These are phyloP conservation scores for Zygoascus tannicola DNA, from an alignment of 805 yeast species.

Conservation along the genomic window DNA sequence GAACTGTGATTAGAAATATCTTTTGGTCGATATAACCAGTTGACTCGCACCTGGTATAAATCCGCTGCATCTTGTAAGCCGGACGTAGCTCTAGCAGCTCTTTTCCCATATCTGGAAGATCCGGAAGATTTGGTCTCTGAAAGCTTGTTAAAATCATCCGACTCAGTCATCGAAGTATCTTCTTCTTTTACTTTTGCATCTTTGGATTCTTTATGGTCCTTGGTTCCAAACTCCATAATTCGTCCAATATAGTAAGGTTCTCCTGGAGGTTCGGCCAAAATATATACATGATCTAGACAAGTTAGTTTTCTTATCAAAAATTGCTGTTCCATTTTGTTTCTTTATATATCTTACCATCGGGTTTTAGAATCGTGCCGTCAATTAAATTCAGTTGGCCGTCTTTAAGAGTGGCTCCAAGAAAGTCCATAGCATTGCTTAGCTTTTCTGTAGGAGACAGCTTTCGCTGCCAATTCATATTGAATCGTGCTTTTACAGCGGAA, in stretches of 20 bases:
- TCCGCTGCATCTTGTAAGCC: slow-evolving; percentile 36
- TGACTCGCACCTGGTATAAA: slow-evolving; percentile 55
- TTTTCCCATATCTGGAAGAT: slow-evolving; percentile 9
- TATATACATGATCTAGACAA: slow-evolving; percentile 55
- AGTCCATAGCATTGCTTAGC: slow-evolving; percentile 26
- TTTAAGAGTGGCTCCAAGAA: slow-evolving; percentile 32
- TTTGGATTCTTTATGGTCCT: slow-evolving; percentile 22
- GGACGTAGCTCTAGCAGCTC: slow-evolving; percentile 10
- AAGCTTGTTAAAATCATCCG: slow-evolving; percentile 2
- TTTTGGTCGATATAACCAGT: slow-evolving; percentile 87
- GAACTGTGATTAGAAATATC: slow-evolving; percentile 60
- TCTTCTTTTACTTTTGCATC: slow-evolving; percentile 8
- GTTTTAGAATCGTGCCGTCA: slow-evolving; percentile 20
- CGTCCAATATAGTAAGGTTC: slow-evolving; percentile 89
- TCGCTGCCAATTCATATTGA: slow-evolving; percentile 26
- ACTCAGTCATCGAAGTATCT: slow-evolving; percentile 16
- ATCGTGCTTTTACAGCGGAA: slow-evolving; percentile 6
- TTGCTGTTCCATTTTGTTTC: too few species aligned
- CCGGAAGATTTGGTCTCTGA: not conserved
- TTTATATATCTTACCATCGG: slow-evolving; percentile 23
- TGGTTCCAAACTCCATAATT: slow-evolving; percentile 58
- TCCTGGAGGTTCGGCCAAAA: slow-evolving; percentile 87
- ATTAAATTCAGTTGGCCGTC: slow-evolving; percentile 23
- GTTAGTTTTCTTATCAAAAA: too few species aligned
- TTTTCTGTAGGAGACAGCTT: slow-evolving; percentile 20